Conservation (phyloP, 2,329 filamentous ascomycete genomes). For the Penicillium brasilianum region DNA sequence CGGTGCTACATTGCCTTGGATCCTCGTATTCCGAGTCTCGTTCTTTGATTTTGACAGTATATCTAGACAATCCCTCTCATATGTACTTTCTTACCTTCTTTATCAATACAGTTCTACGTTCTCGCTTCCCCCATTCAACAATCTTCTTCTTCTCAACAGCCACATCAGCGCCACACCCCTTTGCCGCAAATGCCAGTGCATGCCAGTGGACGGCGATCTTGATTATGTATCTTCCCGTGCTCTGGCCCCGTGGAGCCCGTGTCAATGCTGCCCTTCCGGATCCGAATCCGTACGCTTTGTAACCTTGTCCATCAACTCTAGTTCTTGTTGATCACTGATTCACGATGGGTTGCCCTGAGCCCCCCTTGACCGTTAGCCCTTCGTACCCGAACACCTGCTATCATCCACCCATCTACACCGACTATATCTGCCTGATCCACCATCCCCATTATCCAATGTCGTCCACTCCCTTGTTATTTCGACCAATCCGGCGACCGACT, state of each 20-base stretch:
- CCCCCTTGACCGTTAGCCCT: not conserved
- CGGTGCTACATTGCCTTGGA: not conserved
- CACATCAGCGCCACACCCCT: conserved; percentile 19
- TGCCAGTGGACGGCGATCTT: conserved; percentile 20
- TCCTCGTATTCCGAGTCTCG: not conserved
- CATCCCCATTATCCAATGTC: not conserved
- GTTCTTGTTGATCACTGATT: not conserved
- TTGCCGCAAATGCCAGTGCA: conserved; percentile 20
- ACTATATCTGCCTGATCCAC: not conserved
- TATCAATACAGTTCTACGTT: not conserved
- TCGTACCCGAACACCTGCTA: not conserved
- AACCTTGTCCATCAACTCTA: not conserved
- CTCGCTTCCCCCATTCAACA: not conserved
- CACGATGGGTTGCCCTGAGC: not conserved
- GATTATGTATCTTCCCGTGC: conserved; percentile 10
- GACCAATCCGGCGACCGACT: not conserved
- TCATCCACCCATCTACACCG: not conserved
- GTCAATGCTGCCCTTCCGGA: not conserved
- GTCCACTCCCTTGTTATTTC: not conserved
- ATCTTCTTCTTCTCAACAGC: conserved; percentile 15
- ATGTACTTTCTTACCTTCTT: not conserved
- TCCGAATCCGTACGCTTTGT: not conserved
- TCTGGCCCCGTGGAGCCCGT: not conserved
- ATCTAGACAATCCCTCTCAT: not conserved
- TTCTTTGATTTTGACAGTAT: not conserved